Evolutionary conservation across 805 yeast genomes (phyloP).

Genomic region (Pichia gijzeniarum): DNA sequence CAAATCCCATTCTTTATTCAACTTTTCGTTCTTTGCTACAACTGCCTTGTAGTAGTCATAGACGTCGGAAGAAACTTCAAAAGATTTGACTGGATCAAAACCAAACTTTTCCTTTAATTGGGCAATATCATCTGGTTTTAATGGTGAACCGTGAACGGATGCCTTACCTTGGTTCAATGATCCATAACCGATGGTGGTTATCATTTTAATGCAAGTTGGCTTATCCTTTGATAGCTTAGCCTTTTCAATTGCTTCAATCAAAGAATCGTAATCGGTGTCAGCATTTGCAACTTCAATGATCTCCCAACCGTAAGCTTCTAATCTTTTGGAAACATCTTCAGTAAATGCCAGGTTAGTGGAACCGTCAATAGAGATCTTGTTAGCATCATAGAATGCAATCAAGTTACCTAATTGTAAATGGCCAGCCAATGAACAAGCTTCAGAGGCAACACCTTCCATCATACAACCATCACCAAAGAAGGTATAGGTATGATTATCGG

Average conservation of each 20-base stretch:
- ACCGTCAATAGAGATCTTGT: constrained; percentile 96
- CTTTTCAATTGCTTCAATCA: constrained; percentile 63
- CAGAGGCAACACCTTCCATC: constrained; percentile 96
- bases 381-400: constrained; percentile 94
- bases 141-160: constrained; percentile 93
- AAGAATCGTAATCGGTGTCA: constrained; percentile 67
- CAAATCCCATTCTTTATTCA: constrained; percentile 71
- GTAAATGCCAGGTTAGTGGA: constrained; percentile 83
- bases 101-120: constrained; percentile 82
- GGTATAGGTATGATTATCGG: constrained; percentile 70
- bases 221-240: constrained; percentile 74
- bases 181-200: constrained; percentile 93
- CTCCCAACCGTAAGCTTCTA: constrained; percentile 94
- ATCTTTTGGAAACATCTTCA: constrained; percentile 81
- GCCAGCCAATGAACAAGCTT: constrained; percentile 93
- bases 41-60: constrained; percentile 57
- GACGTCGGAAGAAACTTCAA: constrained; percentile 79
- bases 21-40: constrained; percentile 54
- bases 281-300: constrained; percentile 71
- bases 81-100: constrained; percentile 77
- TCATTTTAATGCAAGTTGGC: constrained; percentile 85
- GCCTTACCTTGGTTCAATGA: constrained; percentile 80
- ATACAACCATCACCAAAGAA: constrained; percentile 97
- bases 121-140: constrained; percentile 85
- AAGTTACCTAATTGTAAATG: constrained; percentile 89